Conservation (phyloP, 257 asterid species). For the Salvia rosmarinus region DNA sequence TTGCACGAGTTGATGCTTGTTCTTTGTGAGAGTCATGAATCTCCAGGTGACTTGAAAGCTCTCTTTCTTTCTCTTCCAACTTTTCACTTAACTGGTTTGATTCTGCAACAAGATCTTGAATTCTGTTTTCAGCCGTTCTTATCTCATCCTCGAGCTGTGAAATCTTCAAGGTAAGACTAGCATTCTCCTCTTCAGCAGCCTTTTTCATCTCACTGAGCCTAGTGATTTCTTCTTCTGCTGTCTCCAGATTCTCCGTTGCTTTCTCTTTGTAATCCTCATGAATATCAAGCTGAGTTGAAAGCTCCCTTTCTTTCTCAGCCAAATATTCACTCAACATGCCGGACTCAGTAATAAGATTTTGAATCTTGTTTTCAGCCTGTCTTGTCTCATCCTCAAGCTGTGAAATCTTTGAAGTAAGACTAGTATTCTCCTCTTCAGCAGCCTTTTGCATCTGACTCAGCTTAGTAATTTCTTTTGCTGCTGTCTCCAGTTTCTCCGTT, state of each 20-base stretch:
- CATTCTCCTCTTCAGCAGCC: constrained; percentile 50
- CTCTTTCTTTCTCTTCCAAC: constrained; percentile 63
- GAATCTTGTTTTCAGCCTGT: constrained; percentile 47
- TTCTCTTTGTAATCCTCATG: constrained; percentile 38
- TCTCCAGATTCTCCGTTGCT: constrained; percentile 40
- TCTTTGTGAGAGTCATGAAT: constrained; percentile 72
- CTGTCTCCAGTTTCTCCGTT: constrained; percentile 36
- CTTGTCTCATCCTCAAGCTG: constrained; percentile 46
- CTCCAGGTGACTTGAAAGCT: constrained; percentile 62
- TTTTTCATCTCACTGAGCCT: constrained; percentile 36
- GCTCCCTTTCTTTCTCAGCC: constrained; percentile 30
- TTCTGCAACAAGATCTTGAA: constrained; percentile 52
- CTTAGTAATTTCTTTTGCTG: constrained; percentile 27
- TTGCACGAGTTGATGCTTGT: constrained; percentile 54
- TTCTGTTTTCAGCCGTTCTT: constrained; percentile 45
- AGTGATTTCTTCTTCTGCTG: constrained; percentile 35
- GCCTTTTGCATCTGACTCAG: constrained; percentile 31
- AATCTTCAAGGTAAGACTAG: constrained; percentile 32
- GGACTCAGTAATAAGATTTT: constrained; percentile 50
- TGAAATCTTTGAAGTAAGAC: constrained; percentile 36
- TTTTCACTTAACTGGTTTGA: constrained; percentile 49
- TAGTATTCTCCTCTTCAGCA: constrained; percentile 49
- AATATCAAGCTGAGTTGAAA: constrained; percentile 28
- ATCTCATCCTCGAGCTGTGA: constrained; percentile 48
- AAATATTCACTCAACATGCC: constrained; percentile 42